phyloP scores from a whole-genome alignment of 1,139 yeast species.

The Kodamaea fungicola region DNA sequence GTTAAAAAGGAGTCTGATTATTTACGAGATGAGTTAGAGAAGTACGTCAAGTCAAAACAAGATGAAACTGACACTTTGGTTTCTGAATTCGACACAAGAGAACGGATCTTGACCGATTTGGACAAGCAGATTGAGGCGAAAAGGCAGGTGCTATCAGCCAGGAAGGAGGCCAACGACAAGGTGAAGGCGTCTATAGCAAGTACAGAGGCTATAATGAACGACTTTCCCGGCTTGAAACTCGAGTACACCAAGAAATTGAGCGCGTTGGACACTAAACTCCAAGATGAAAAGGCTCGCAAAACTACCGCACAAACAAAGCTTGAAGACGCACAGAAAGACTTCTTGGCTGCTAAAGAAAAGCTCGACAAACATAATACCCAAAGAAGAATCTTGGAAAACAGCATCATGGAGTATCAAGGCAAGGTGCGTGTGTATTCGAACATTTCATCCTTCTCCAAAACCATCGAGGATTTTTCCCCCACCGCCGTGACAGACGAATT shows the following conservation, averaged over 20 bases:
- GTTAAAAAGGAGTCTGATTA: constrained; percentile 15
- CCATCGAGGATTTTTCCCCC: constrained; percentile 3
- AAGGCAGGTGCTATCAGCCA: constrained; percentile 4
- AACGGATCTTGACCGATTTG: constrained; percentile 9
- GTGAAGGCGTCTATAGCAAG: constrained; percentile 9
- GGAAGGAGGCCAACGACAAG: constrained; percentile 1
- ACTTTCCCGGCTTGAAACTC: constrained; percentile 12
- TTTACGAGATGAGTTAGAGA: constrained; percentile 19
- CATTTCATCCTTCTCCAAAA: constrained; percentile 1
- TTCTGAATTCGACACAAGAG: constrained; percentile 11
- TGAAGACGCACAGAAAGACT: constrained; percentile 3
- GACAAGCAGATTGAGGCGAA: constrained; percentile 6
- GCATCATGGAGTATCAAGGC: constrained; percentile 48
- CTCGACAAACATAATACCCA: constrained; percentile 22
- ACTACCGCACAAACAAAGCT: constrained; percentile 1
- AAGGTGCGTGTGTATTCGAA: constrained; percentile 29
- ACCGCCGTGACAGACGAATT: constrained; percentile 19
- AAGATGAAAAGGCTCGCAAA: constrained; percentile 1
- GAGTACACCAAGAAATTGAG: constrained; percentile 10
- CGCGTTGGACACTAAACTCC: constrained; percentile 8
- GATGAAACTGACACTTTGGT: constrained; percentile 16
- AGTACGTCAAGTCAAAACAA: constrained; percentile 13
- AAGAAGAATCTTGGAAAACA: constrained; percentile 46
- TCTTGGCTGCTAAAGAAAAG: constrained; percentile 13
- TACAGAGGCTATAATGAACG: constrained; percentile 14